These are phyloP conservation scores for Cydonia oblonga DNA, from an alignment of 331 rosid genomes.

Conservation along the genomic window DNA sequence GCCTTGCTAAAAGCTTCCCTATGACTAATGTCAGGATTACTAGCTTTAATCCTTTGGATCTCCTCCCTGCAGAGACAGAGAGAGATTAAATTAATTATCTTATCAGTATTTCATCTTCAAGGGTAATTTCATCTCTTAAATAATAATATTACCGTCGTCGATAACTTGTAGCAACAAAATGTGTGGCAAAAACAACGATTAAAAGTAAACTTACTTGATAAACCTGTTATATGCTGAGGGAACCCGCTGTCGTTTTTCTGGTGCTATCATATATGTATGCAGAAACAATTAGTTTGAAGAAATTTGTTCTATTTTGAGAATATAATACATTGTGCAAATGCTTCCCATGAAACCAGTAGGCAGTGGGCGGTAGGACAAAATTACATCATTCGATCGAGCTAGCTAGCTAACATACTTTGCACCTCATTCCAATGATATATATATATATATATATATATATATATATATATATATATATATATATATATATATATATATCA, in stretches of 20 bases:
- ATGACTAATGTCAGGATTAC: constrained; percentile 91
- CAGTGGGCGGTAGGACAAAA: background rate
- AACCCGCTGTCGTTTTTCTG: constrained; percentile 95
- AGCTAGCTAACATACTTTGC: background rate
- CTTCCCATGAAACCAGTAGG: too few relatives aligned
- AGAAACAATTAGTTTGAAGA: background rate
- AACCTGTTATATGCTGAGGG: constrained; percentile 94
- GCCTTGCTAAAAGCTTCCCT: constrained; percentile 98
- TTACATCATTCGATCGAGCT: background rate
- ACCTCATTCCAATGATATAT: background rate
- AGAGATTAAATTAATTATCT: background rate
- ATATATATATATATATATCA: too few relatives aligned
- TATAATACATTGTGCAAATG: too few relatives aligned
- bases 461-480: too few relatives aligned
- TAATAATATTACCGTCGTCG: background rate
- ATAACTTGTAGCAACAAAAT: background rate
- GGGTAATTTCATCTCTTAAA: background rate
- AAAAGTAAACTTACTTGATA: constrained; percentile 61
- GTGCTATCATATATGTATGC: constrained; percentile 46
- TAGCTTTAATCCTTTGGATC: constrained; percentile 92
- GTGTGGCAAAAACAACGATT: background rate
- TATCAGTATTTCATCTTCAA: background rate
- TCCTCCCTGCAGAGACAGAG: constrained; percentile 47
- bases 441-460: too few relatives aligned
- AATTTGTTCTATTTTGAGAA: too few relatives aligned